Percentiles rank a stretch among this genome's conserved stretches.
These are phyloP conservation scores for Malus hybrid DNA, from an alignment of 331 rosid genomes.

Conservation along the genomic window DNA sequence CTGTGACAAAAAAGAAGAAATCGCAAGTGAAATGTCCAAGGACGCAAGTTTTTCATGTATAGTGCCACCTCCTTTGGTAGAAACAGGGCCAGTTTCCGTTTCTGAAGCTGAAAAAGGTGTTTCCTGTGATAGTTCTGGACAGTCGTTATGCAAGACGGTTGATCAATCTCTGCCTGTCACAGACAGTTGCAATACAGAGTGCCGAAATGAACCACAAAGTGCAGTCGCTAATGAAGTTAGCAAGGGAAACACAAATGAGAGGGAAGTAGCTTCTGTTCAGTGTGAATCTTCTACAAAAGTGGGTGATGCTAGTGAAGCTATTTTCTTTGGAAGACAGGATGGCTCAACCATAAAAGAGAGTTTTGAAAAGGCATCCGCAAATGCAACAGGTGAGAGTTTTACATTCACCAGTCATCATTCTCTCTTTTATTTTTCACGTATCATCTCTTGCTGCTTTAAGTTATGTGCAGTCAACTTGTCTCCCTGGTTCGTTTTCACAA, in stretches of 20 bases:
- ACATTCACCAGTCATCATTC: background rate
- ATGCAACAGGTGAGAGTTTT: constrained; percentile 42
- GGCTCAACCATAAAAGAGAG: constrained; percentile 8
- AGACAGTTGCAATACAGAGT: constrained; percentile 25
- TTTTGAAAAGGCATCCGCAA: constrained; percentile 21
- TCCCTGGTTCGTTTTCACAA: background rate
- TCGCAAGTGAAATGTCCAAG: constrained; percentile 5
- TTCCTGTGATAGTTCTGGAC: constrained; percentile 8
- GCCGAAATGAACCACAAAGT: constrained; percentile 23
- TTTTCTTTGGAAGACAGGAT: background rate
- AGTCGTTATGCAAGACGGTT: constrained; percentile 9
- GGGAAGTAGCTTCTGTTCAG: constrained; percentile 23
- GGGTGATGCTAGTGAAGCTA: constrained; percentile 25
- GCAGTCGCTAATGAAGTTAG: constrained; percentile 22
- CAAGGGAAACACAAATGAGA: constrained; percentile 31
- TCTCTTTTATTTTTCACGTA: background rate
- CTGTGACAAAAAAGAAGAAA: constrained; percentile 33
- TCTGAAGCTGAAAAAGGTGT: constrained; percentile 33
- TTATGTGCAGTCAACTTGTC: background rate
- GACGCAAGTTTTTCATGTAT: constrained; percentile 27
- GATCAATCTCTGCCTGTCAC: constrained; percentile 20
- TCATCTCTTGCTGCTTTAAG: background rate
- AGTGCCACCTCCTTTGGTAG: constrained; percentile 33
- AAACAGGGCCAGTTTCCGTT: constrained; percentile 28
- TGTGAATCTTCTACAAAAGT: constrained; percentile 30